Evolutionary conservation across 768 basidiomycete species (phyloP).

Genomic region (Lyophyllum shimeji): DNA sequence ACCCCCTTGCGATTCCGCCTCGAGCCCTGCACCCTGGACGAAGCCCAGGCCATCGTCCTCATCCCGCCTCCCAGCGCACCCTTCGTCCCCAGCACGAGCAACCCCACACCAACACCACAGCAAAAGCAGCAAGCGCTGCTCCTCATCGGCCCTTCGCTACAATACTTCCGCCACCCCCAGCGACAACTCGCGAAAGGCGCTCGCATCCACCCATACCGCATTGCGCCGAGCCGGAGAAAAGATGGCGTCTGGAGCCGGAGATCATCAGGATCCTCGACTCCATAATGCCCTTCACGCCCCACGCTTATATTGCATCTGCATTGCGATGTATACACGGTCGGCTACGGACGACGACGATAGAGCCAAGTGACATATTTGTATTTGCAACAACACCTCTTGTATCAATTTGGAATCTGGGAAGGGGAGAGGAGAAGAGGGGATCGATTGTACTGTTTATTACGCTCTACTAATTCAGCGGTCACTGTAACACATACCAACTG

Average conservation of each 20-base stretch:
- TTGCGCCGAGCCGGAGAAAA: slow-evolving; percentile 26
- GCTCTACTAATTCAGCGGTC: not conserved
- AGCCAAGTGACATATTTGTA: slow-evolving; percentile 15
- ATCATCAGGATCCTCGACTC: slow-evolving; percentile 4
- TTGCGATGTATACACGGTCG: not conserved
- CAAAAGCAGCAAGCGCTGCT: slow-evolving; percentile 36
- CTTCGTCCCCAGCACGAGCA: slow-evolving; percentile 14
- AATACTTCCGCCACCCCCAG: slow-evolving; percentile 43
- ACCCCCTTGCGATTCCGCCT: slow-evolving; percentile 25
- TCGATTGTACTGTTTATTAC: not conserved
- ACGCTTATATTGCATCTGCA: not conserved
- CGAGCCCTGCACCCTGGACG: slow-evolving; percentile 48
- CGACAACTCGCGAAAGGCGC: slow-evolving; percentile 43
- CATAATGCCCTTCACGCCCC: slow-evolving; percentile 1
- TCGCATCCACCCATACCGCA: slow-evolving; percentile 57
- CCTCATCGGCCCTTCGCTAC: slow-evolving; percentile 48
- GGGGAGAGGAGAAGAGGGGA: not conserved
- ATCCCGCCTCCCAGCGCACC: slow-evolving; percentile 33
- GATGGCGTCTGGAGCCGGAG: not conserved
- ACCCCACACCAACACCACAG: slow-evolving; percentile 10
- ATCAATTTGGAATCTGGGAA: not conserved
- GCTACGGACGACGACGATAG: not conserved
- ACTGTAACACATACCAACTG: not conserved
- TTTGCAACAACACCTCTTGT: slow-evolving; percentile 11
- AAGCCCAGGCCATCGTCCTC: slow-evolving; percentile 53